A percentile compares a stretch with the other conserved stretches of the same genome.
These are phyloP conservation scores for Kodamaea jinghongensis DNA, from an alignment of 805 yeast species.

Conservation along the genomic window DNA sequence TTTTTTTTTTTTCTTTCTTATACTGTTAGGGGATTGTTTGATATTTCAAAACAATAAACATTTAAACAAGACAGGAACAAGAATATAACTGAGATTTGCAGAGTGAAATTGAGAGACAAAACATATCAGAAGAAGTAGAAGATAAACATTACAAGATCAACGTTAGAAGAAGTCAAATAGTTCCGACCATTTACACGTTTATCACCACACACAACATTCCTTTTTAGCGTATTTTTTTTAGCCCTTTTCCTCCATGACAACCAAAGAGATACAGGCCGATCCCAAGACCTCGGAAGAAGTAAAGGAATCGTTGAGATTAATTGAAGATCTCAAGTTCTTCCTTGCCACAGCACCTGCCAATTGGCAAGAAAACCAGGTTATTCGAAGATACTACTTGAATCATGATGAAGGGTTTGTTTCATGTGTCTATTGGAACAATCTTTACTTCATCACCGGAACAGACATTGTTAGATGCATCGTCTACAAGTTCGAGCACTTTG, in stretches of 20 bases:
- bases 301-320: constrained; percentile 53
- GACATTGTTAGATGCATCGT: constrained; percentile 92
- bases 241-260: not conserved
- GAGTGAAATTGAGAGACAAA: too few species aligned
- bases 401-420: constrained; percentile 90
- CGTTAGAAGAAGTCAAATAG: too few species aligned
- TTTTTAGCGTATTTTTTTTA: too few species aligned
- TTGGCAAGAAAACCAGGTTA: constrained; percentile 87
- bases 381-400: constrained; percentile 79
- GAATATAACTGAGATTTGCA: too few species aligned
- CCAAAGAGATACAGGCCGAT: constrained; percentile 3
- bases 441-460: constrained; percentile 90
- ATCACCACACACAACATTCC: too few species aligned
- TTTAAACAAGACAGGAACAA: too few species aligned
- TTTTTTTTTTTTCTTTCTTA: too few species aligned
- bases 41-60: too few species aligned
- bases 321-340: constrained; percentile 80
- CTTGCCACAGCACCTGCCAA: constrained; percentile 92
- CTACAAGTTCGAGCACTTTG: constrained; percentile 85
- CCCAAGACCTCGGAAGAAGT: constrained; percentile 15
- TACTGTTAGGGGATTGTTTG: too few species aligned
- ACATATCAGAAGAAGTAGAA: too few species aligned
- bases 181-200: too few species aligned
- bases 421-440: constrained; percentile 88
- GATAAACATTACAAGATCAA: too few species aligned